phyloP scores from a whole-genome alignment of 106 monocot species.

The Amphibolis antarctica region DNA sequence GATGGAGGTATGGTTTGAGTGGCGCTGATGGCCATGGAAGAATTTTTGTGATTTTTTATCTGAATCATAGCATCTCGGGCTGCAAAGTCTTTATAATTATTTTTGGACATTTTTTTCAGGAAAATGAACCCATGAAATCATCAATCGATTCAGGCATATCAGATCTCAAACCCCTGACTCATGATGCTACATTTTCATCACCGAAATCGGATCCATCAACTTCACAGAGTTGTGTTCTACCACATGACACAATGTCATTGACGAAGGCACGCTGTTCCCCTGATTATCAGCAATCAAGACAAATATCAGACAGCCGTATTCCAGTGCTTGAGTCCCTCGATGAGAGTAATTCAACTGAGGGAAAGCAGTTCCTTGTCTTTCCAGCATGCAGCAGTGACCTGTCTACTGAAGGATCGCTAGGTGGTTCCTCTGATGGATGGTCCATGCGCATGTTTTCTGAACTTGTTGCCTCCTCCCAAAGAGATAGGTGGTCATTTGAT shows the following conservation, averaged over 20 bases:
- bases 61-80: too few species aligned
- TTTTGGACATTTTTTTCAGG: slow-evolving; percentile 22
- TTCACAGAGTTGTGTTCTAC: slow-evolving; percentile 18
- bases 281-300: slow-evolving; percentile 33
- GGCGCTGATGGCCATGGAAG: not conserved
- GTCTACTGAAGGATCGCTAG: slow-evolving; percentile 40
- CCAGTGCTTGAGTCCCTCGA: slow-evolving; percentile 42
- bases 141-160: slow-evolving; percentile 4
- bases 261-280: slow-evolving; percentile 31
- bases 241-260: slow-evolving; percentile 26
- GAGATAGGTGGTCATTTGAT: slow-evolving; percentile 58
- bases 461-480: slow-evolving; percentile 60
- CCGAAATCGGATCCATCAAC: slow-evolving; percentile 34
- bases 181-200: slow-evolving; percentile 13
- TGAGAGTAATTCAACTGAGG: slow-evolving; percentile 36
- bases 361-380: slow-evolving; percentile 23
- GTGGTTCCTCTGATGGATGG: slow-evolving; percentile 77
- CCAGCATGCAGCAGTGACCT: slow-evolving; percentile 39
- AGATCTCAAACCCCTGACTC: slow-evolving; percentile 20
- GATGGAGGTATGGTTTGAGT: slow-evolving; percentile 1
- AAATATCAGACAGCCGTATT: slow-evolving; percentile 42
- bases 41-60: not conserved
- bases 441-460: slow-evolving; percentile 86
- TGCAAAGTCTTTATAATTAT: not conserved
- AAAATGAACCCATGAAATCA: slow-evolving; percentile 26